These are phyloP conservation scores for Melaleuca quinquenervia DNA, from an alignment of 345 rosid genomes.

Conservation along the genomic window DNA sequence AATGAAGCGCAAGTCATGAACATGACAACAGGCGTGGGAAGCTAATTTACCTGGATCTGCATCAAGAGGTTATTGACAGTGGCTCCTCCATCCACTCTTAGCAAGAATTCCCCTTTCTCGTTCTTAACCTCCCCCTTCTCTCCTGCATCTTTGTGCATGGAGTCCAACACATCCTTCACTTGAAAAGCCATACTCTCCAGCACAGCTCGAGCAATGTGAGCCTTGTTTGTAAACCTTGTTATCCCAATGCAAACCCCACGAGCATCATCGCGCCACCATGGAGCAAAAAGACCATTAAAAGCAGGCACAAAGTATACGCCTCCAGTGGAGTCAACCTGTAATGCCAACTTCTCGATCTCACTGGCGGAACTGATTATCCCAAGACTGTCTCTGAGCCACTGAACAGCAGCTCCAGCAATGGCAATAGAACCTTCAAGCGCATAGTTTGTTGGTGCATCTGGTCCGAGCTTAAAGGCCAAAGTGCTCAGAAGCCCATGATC, in stretches of 20 bases:
- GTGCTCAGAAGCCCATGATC: conserved; percentile 81
- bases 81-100: conserved; percentile 98
- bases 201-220: conserved; percentile 91
- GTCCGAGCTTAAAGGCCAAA: conserved; percentile 79
- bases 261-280: conserved; percentile 98
- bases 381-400: conserved; percentile 91
- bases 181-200: conserved; percentile 96
- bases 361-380: conserved; percentile 53
- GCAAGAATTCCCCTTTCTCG: conserved; percentile 53
- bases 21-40: background rate
- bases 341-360: conserved; percentile 69
- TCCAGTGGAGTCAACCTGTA: conserved; percentile 55
- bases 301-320: conserved; percentile 98
- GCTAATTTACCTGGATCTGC: conserved; percentile 69
- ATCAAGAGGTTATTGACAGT: conserved; percentile 82
- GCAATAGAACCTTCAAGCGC: conserved; percentile 95
- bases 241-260: conserved; percentile 89
- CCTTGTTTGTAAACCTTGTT: conserved; percentile 72
- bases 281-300: conserved; percentile 87
- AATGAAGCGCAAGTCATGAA: background rate
- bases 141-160: conserved; percentile 82
- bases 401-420: conserved; percentile 96
- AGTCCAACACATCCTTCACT: conserved; percentile 85
- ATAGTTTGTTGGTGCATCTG: conserved; percentile 62
- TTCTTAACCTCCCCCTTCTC: conserved; percentile 26